phyloP scores from a whole-genome alignment of 163 green algal species.

The Botryococcus braunii region DNA sequence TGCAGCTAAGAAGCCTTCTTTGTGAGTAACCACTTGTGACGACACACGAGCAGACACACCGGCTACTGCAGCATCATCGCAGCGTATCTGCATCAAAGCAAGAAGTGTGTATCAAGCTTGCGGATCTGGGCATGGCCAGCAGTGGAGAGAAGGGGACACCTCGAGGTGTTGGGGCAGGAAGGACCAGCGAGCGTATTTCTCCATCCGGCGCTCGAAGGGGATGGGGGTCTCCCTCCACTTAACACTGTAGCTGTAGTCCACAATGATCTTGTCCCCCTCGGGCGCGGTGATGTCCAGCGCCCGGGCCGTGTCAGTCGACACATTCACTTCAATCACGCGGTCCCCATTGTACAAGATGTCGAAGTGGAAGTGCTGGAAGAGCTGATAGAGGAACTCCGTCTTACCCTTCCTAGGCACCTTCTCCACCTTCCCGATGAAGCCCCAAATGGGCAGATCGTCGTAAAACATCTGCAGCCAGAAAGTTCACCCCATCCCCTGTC shows the following conservation, averaged over 20 bases:
- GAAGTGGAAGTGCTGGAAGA: constrained; percentile 97
- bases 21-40: no score
- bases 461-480: constrained; percentile 89
- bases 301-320: constrained; percentile 67
- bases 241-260: constrained; percentile 87
- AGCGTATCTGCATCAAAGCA: no score
- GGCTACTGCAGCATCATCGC: no score
- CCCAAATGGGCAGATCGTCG: constrained; percentile 94
- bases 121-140: no score
- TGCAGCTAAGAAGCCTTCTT: neutral
- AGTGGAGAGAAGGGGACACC: constrained; percentile 25
- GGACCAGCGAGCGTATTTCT: constrained; percentile 90
- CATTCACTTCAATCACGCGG: constrained; percentile 88
- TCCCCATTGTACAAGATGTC: constrained; percentile 85
- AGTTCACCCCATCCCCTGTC: no score
- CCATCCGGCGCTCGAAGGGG: constrained; percentile 82
- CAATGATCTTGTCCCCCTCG: constrained; percentile 17
- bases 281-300: constrained; percentile 88
- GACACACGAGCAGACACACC: no score
- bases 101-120: no score
- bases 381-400: constrained; percentile 31
- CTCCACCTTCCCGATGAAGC: constrained; percentile 91
- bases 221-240: constrained; percentile 78
- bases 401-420: constrained; percentile 9
- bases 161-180: constrained; percentile 96